Evolutionary conservation across 1,284 basidiomycete genomes (phyloP), one percentile per base, ranked within the genome.

Genomic region (Tilletia caries): DNA sequence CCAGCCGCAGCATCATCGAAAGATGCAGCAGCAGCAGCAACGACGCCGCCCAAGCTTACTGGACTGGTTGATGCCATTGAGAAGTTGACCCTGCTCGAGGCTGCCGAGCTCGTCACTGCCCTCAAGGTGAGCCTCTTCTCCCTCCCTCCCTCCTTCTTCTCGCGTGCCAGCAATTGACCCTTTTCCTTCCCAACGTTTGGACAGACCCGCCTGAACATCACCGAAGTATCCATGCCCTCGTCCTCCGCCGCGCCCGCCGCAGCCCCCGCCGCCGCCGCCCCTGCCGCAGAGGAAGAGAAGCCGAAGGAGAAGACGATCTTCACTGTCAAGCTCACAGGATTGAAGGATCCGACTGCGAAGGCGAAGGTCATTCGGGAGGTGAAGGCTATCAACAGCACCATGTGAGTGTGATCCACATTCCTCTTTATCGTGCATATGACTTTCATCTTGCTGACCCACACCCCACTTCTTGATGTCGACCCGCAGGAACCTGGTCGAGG

Each of bases 291-390:
- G 69, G 77, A 93, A 88, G 94, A 95, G 84, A 96, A 96, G 84
- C 95, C 95, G 65, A 98, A 97, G 86, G 96, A 98, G 86, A 98
- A 98, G 89, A 96, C 95, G 8, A 88, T 95, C 54, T 98, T 99
- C 86, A 95, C 91, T 77, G 90, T 98, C 82, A 95, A 91, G 62
- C 72, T 83, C 34, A 73, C 70, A 29, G 80, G 79, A 18, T 69
- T 83, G 18, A 77, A 78, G 66, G 75, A 80, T n/a, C 72, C 81
- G n/a, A 74, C 73, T 13, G 81, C 81, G 25, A 83, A 99, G 85
- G 92, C 96, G 52, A 99, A 99, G 87, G 90, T 98, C 78, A 99
- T 99, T 83, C 90, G 92, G 79, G 96, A 98, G 85, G 92, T 99
- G 79, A 99, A 99, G 88, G 92, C 92, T 10, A 69, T 76, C 64